Evolutionary conservation across 257 asterid genomes (phyloP), one percentile per base, ranked within the genome.

Genomic region (Thymus quinquecostatus): DNA sequence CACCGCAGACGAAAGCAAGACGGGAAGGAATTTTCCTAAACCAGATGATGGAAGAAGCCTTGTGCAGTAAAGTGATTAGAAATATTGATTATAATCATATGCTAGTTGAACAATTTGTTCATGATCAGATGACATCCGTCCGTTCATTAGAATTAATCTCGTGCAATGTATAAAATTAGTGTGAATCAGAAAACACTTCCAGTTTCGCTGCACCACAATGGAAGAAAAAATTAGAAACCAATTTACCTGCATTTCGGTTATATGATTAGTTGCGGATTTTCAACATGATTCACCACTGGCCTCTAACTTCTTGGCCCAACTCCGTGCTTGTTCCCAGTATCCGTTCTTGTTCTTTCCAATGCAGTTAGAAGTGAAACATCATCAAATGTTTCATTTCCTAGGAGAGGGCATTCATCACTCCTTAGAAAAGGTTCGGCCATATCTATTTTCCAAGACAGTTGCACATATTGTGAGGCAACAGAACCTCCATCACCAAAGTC

Each of bases 281-380:
- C 97, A 91, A 66, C 80, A 70, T 48, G 93, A 71, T 81, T 90
- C 99, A 73, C 90, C 96, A 79, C 95, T 83, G 69, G 86, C 89
- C 81, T 94, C 99, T 83, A 94, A 84, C 76, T 94, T 94, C 75
- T 82, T 83, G 67, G 96, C 99, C 97, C 97, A 94, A 77, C 82
- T 84, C 77, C 97, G 98, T 71, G 99, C 99, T 77, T 91, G 92
- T 65, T 94, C 99, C 99, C 99, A 94, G 65, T 86, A 89, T 38
- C 97, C 96, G 80, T 88, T 87, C 71, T 84, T 21, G 21, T 21
- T 21, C 21, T 82, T 77, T 85, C 86, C 75, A 94, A 78, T n/a
- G 92, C 96, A 57, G 85, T 28, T 63, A 45, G 77, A 78, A 95
- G 96, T 33, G 95, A 85, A 79, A 89, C 86, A 73, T 92, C 98